Percentiles rank a stretch among this genome's conserved stretches.
These are phyloP conservation scores for Vigna hirtella DNA, from an alignment of 306 rosid species.

Conservation along the genomic window DNA sequence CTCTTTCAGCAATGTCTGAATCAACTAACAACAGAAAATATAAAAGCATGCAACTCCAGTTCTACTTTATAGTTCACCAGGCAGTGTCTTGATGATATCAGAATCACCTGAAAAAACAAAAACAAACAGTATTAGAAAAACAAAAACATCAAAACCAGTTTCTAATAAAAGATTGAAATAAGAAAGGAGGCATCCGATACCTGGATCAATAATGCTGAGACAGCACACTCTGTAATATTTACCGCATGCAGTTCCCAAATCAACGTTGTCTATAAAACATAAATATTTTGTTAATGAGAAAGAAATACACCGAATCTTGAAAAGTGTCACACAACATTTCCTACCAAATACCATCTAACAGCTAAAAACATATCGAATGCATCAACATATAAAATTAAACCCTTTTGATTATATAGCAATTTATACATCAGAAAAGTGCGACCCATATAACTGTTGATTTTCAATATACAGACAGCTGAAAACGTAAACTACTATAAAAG, in stretches of 20 bases:
- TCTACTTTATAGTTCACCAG: constrained; percentile 48
- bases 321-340: not conserved
- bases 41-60: not conserved
- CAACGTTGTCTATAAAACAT: constrained; percentile 67
- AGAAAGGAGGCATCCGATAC: constrained; percentile 38
- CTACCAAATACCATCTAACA: not conserved
- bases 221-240: constrained; percentile 90
- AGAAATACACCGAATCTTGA: not conserved
- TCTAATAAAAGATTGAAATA: not conserved
- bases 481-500: too few species aligned
- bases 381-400: not conserved
- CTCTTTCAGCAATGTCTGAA: constrained; percentile 35
- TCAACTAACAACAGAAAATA: constrained; percentile 25
- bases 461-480: not conserved
- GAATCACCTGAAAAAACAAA: constrained; percentile 57
- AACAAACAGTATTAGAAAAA: not conserved
- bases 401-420: not conserved
- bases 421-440: not conserved
- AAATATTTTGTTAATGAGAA: not conserved
- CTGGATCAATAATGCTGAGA: constrained; percentile 85
- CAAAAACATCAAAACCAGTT: not conserved
- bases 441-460: not conserved
- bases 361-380: not conserved
- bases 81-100: constrained; percentile 57
- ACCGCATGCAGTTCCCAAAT: constrained; percentile 87